phyloP scores from a whole-genome alignment of 768 basidiomycete genomes.

The Sporobolomyces pararoseus region DNA sequence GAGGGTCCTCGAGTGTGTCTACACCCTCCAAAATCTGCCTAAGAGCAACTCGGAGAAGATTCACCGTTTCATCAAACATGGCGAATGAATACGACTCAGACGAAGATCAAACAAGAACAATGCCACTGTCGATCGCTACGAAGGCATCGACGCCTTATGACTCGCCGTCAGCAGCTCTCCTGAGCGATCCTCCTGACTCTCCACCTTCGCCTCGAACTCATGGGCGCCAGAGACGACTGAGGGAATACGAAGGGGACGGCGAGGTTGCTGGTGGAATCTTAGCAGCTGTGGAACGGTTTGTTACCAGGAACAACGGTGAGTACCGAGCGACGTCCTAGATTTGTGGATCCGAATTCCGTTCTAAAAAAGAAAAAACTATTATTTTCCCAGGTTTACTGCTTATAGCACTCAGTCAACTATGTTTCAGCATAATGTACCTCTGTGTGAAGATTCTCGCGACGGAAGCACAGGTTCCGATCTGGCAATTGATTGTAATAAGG shows the following conservation, averaged over 20 bases:
- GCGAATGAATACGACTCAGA: constrained; percentile 7
- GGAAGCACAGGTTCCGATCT: not conserved
- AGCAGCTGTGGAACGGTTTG: not conserved
- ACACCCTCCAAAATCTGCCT: no score
- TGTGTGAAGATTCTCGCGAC: constrained; percentile 12
- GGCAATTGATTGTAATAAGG: constrained; percentile 30
- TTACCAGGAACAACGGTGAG: not conserved
- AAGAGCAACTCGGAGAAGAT: not conserved
- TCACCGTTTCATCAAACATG: not conserved
- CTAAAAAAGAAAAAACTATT: no score
- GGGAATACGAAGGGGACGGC: not conserved
- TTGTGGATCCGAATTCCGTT: no score
- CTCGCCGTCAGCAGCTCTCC: constrained; percentile 7
- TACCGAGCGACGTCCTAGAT: no score
- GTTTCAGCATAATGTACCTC: constrained; percentile 30
- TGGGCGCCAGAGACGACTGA: not conserved
- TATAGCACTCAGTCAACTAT: constrained; percentile 18
- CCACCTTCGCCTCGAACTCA: constrained; percentile 5
- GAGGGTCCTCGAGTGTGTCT: no score
- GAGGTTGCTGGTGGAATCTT: not conserved
- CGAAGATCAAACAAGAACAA: not conserved
- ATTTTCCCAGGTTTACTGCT: constrained; percentile 15
- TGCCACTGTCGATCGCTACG: not conserved
- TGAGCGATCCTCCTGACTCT: not conserved
- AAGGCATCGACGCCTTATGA: not conserved